A percentile compares a stretch with the other conserved stretches of the same genome.
Evolutionary conservation across 2,329 filamentous ascomycete genomes (phyloP).

Genomic region (Harringtonia aguacate): DNA sequence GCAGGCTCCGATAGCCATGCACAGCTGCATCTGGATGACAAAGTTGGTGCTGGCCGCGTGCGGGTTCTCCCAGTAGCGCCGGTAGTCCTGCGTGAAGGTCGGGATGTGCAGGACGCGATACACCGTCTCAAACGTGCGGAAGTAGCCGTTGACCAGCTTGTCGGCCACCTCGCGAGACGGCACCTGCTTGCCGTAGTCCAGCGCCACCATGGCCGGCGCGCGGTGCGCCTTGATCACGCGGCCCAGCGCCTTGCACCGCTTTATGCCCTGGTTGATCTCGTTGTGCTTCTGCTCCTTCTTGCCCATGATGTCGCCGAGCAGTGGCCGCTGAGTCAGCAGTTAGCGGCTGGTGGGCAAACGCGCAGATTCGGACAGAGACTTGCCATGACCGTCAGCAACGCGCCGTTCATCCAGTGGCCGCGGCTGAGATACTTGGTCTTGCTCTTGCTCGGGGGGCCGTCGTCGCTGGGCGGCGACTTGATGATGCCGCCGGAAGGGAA

Average conservation of each 20-base stretch:
- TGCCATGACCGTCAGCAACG: constrained; percentile 30
- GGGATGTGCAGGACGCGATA: constrained; percentile 48
- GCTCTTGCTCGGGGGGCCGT: constrained; percentile 1
- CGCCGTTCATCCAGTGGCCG: constrained; percentile 41
- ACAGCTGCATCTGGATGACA: constrained; percentile 40
- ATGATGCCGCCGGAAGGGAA: too few species aligned
- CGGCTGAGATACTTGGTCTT: constrained; percentile 47
- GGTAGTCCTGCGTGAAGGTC: constrained; percentile 43
- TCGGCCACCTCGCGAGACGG: constrained; percentile 32
- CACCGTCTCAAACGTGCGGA: constrained; percentile 45
- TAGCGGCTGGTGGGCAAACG: neutral
- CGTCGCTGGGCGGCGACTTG: too few species aligned
- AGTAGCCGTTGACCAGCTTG: constrained; percentile 38
- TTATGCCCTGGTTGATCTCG: constrained; percentile 22
- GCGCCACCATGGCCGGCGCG: constrained; percentile 7
- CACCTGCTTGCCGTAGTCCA: constrained; percentile 27
- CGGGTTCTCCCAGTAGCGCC: constrained; percentile 34
- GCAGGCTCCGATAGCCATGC: constrained; percentile 39
- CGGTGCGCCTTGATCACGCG: constrained; percentile 39
- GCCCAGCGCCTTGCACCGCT: constrained; percentile 41
- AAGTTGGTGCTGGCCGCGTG: constrained; percentile 29
- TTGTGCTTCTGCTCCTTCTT: constrained; percentile 26
- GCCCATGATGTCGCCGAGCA: constrained; percentile 27
- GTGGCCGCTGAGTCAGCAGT: constrained; percentile 24
- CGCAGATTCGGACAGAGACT: constrained; percentile 23